Percentiles rank a stretch among this genome's conserved stretches.
Conservation (phyloP, 2,329 filamentous ascomycete genomes). For the Calonectria honghensis region DNA sequence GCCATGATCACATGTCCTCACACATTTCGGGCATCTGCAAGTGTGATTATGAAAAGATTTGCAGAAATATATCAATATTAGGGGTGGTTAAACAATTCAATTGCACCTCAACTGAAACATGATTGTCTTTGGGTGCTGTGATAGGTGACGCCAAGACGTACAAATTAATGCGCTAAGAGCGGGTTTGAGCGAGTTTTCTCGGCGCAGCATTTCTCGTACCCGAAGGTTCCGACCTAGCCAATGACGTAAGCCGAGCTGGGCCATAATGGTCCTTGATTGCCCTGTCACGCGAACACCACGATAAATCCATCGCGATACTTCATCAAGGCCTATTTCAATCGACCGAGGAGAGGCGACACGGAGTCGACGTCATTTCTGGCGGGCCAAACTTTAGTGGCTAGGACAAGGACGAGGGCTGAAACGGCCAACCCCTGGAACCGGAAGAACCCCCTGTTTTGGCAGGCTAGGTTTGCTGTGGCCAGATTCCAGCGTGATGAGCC, state of each 20-base stretch:
- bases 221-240: conserved; percentile 44
- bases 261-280: conserved; percentile 20
- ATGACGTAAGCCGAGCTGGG: conserved; percentile 50
- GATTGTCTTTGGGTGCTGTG: not conserved
- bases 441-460: not conserved
- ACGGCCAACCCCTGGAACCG: conserved; percentile 26
- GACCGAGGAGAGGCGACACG: not conserved
- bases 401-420: conserved; percentile 28
- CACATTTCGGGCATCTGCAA: not conserved
- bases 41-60: not conserved
- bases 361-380: conserved; percentile 16
- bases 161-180: conserved; percentile 36
- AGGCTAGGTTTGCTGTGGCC: not conserved
- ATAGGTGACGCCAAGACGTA: not conserved
- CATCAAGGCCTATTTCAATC: not conserved
- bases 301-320: conserved; percentile 1
- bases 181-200: conserved; percentile 51
- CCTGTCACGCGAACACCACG: not conserved
- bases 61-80: not conserved
- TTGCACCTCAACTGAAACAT: not conserved
- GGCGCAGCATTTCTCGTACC: conserved; percentile 38
- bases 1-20: too few relatives aligned
- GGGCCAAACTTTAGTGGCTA: not conserved
- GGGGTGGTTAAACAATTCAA: not conserved
- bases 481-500: conserved; percentile 40